Base-by-base conservation (phyloP, 75 land plant genomes). In the Pinus taeda region DNA sequence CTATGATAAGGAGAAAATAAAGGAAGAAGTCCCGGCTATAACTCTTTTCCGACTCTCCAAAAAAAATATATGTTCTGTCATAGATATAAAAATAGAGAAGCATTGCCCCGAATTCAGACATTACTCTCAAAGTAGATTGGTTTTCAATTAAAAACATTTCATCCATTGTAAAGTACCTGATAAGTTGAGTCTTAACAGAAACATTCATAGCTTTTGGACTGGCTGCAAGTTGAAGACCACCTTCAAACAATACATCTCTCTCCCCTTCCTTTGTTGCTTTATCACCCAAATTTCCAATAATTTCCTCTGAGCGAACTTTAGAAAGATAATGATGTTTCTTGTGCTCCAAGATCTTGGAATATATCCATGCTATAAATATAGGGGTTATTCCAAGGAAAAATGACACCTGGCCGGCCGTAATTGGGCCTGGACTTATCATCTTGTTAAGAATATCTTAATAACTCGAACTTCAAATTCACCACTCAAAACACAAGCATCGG, bases 11-110 rank as follows among this genome's bases (percentile, higher is more conserved):
- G 71, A 95, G 92, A 20, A 87, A 69, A 79, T 95, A 97, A 76
- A 97, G 88, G 74, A 97, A 97, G 45, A 97, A 76, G 80, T 97
- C 99, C 53, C 99, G 85, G 81, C 81, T 90, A 82, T 95, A 97
- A 65, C 65, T 91, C 99, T 97, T 97, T 7, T 77, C 81, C 42
- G 93, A 86, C 20, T 91, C 93, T 36, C 79, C 85, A 74, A 97
- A 83, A 53, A 95, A 1, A 78, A n/a, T n/a, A n/a, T 85, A 75
- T 79, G 99, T 97, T 77, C 99, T 87, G 75, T 97, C 99, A 86
- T 89, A 92, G 55, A 95, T 60, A 63, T 88, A 97, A 61, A 90
- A 93, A 77, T 93, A 97, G 42, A 86, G 65, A 57, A 94, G 83
- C 62, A 91, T 83, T 6, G 83, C 82, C 59, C 88, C 86, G 83